Conservation (phyloP, 202 grass and related monocot species). For the Brachypodium distachyon region DNA sequence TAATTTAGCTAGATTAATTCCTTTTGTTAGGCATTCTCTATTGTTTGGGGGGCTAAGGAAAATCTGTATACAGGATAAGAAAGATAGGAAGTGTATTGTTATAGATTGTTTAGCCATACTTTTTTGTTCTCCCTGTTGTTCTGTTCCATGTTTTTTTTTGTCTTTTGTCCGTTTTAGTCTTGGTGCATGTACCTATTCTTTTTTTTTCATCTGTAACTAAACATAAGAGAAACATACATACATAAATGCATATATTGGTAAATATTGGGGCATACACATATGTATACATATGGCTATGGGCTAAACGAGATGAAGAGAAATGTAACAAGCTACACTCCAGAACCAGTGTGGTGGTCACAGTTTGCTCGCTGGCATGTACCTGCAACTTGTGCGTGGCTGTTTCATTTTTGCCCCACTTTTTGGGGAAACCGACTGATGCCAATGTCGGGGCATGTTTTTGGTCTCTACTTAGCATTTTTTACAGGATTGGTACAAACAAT, state of each 20-base stretch:
- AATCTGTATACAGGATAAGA: constrained; percentile 84
- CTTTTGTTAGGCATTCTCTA: constrained; percentile 75
- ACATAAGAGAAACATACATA: constrained; percentile 51
- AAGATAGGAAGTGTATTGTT: constrained; percentile 72
- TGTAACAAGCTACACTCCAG: background rate
- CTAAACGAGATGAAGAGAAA: constrained; percentile 1
- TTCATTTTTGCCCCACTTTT: constrained; percentile 28
- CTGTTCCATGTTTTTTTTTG: constrained; percentile 29
- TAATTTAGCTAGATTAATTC: constrained; percentile 74
- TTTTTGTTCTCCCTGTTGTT: constrained; percentile 35
- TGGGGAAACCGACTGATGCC: constrained; percentile 29
- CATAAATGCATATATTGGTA: constrained; percentile 59
- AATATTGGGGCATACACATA: constrained; percentile 22
- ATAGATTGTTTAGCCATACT: constrained; percentile 57
- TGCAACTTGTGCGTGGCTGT: constrained; percentile 13
- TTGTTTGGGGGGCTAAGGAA: constrained; percentile 45
- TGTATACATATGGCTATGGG: background rate
- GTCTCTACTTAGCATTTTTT: background rate
- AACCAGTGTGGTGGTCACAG: constrained; percentile 33
- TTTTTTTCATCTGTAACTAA: constrained; percentile 36
- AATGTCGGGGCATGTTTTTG: constrained; percentile 4
- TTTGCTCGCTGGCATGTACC: constrained; percentile 37
- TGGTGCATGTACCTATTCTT: constrained; percentile 26
- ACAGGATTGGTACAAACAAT: background rate
- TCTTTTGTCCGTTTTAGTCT: constrained; percentile 41